phyloP scores from a whole-genome alignment of 73 alveolate species.

The Tetrahymena malaccensis region DNA sequence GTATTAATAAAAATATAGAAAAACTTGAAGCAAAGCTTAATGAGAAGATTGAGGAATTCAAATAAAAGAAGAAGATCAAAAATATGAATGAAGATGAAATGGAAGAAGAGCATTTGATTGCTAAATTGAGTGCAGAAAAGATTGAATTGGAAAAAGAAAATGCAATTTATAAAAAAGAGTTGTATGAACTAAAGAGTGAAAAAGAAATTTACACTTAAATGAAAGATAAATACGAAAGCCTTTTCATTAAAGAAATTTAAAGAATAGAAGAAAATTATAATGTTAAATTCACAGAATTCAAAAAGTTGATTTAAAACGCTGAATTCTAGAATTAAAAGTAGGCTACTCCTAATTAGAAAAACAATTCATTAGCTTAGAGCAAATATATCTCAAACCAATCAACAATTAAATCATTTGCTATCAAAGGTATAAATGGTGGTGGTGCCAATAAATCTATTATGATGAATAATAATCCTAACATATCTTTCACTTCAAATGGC shows the following conservation, averaged over 20 bases:
- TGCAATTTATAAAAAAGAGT: not conserved
- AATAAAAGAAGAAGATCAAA: not conserved
- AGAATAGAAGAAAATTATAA: not conserved
- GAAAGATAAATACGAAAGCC: not conserved
- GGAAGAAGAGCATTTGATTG: not conserved
- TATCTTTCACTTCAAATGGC: not conserved
- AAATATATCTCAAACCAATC: not conserved
- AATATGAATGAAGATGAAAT: not conserved
- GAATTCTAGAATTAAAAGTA: not conserved
- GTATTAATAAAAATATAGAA: too few relatives aligned
- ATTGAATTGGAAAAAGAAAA: not conserved
- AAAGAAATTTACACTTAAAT: not conserved
- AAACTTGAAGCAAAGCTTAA: not conserved
- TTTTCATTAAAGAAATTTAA: not conserved
- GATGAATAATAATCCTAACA: not conserved
- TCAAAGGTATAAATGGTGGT: not conserved
- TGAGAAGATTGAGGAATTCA: not conserved
- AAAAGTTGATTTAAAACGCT: not conserved
- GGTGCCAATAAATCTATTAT: not conserved
- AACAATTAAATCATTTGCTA: not conserved
- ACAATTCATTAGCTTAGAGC: not conserved
- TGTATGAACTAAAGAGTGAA: not conserved
- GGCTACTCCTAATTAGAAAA: not conserved
- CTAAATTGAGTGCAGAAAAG: not conserved
- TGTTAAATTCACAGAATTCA: not conserved